Base-by-base conservation (phyloP, 805 yeast genomes). In the Kodamaea neixiangensis region DNA sequence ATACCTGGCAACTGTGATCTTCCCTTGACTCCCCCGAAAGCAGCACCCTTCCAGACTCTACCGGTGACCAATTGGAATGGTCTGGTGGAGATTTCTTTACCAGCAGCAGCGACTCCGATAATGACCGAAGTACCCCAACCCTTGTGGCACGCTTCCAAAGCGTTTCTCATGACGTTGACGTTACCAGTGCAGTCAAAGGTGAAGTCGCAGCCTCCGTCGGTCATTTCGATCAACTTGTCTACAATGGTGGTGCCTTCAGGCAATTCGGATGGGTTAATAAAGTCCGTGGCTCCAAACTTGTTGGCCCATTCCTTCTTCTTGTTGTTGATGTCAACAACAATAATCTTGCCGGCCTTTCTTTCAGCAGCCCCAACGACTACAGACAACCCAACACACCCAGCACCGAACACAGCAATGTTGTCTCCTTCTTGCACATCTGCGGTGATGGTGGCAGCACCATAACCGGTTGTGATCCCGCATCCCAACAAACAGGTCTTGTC, bases 51-150 rank as follows among this genome's bases (percentile, higher is more conserved):
- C 98, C 99, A 93, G 48, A 89, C 96, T 76, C 99, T 86, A 62
- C 99, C 99, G 39, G 98, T 94, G 58, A 94, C 98, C 71, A 94
- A 83, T 78, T 93, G 98, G 89, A 94, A 94, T 54, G 99, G 99
- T 75, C 98, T 85, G 44, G 98, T 94, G 52, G 96, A 74, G 57
- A 96, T 92, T 76, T 94, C 98, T 74, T 91, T 80, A 58, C 99
- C 99, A 38, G 97, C 96, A 59, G 97, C 96, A 44, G 99, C 99
- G 60, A 94, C 99, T 71, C 99, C 99, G 67, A 94, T 94, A 63
- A 94, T 78, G 61, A 93, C 81, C 18, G 97, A 90, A 66, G 86
- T 83, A 73, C 99, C 99, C 97, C 99, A 94, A 58, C 99, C 99
- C 75, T 92, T 93, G 78, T 94, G 98, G 71, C 97, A 91, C 18